These are phyloP conservation scores for Breynia disticha DNA, from an alignment of 441 rosid genomes.

Conservation along the genomic window DNA sequence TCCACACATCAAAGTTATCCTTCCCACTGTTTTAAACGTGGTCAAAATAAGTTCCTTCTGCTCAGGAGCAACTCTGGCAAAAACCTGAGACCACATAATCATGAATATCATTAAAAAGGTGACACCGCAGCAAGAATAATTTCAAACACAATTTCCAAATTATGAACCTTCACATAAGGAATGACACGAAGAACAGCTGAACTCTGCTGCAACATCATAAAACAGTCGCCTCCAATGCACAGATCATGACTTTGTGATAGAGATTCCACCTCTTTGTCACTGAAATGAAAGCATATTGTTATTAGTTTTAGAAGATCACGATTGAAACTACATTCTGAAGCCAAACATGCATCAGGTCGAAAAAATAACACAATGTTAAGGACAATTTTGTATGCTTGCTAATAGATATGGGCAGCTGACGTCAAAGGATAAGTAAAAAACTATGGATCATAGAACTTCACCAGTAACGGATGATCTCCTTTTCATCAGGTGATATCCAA, in stretches of 20 bases:
- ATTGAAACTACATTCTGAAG: conserved; percentile 12
- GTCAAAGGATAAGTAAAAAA: neutral
- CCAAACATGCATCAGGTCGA: neutral
- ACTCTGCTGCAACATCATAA: conserved; percentile 84
- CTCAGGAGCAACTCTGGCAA: conserved; percentile 99
- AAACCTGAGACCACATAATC: conserved; percentile 49
- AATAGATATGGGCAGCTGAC: neutral
- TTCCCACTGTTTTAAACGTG: conserved; percentile 84
- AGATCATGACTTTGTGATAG: conserved; percentile 83
- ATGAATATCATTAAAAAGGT: conserved; percentile 6
- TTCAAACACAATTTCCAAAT: neutral
- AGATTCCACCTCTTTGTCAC: conserved; percentile 69
- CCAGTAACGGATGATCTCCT: conserved; percentile 64
- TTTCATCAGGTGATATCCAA: conserved; percentile 97
- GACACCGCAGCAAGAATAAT: conserved; percentile 2
- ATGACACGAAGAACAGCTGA: conserved; percentile 69
- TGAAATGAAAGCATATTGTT: conserved; percentile 29
- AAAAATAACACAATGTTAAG: too few relatives aligned
- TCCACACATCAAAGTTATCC: conserved; percentile 94
- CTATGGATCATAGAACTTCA: conserved; percentile 12
- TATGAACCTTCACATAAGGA: conserved; percentile 63
- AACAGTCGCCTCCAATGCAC: conserved; percentile 94
- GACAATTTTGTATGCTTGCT: too few relatives aligned
- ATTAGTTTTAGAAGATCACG: conserved; percentile 15
- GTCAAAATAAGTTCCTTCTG: conserved; percentile 95